A percentile compares a stretch with the other conserved stretches of the same genome.
These are phyloP conservation scores for Candida maltosa DNA, from an alignment of 805 yeast genomes.

Conservation along the genomic window DNA sequence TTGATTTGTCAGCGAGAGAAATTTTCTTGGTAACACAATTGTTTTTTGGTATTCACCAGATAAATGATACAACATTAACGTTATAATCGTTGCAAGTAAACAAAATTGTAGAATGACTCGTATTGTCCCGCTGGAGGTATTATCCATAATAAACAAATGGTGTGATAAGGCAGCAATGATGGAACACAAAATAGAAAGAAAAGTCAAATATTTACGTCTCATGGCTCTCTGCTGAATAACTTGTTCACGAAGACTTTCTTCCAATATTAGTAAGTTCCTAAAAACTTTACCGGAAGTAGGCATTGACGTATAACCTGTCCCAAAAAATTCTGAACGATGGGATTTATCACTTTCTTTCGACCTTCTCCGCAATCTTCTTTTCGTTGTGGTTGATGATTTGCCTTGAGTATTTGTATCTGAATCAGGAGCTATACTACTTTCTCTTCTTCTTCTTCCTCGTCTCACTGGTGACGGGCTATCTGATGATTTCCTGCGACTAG, in stretches of 20 bases:
- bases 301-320: constrained; percentile 27
- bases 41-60: constrained; percentile 90
- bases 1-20: constrained; percentile 79
- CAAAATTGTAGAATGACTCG: constrained; percentile 49
- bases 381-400: constrained; percentile 19
- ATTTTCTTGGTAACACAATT: constrained; percentile 75
- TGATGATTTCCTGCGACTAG: constrained; percentile 4
- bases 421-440: constrained; percentile 3
- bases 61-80: constrained; percentile 72
- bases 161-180: constrained; percentile 39
- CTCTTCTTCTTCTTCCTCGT: constrained; percentile 7
- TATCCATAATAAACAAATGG: constrained; percentile 30
- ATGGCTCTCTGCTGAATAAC: constrained; percentile 66
- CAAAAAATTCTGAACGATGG: constrained; percentile 11
- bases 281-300: constrained; percentile 70
- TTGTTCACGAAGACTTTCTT: constrained; percentile 82
- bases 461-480: background rate
- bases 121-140: constrained; percentile 25
- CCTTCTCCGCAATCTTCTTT: constrained; percentile 22
- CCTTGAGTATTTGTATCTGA: constrained; percentile 4
- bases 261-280: constrained; percentile 77
- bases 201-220: constrained; percentile 59
- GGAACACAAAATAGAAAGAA: constrained; percentile 39
- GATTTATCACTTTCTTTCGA: constrained; percentile 12
- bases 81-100: constrained; percentile 59